Evolutionary conservation across 2,329 filamentous ascomycete genomes (phyloP).

Genomic region (Biscogniauxia sp.): DNA sequence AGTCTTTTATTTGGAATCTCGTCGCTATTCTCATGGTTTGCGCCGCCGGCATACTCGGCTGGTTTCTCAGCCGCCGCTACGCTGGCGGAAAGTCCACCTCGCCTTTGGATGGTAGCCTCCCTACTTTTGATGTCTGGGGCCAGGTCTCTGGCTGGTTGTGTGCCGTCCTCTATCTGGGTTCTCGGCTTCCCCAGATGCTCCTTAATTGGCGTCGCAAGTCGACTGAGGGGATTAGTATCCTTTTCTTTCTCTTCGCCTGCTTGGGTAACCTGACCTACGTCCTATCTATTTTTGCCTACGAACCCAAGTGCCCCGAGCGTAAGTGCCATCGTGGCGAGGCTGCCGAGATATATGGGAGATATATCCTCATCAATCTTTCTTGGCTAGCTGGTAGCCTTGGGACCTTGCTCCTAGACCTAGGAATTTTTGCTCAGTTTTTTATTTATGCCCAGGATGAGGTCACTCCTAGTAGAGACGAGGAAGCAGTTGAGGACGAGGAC

Average conservation of each 20-base stretch:
- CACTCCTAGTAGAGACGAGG: slow-evolving; percentile 25
- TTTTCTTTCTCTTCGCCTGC: slow-evolving; percentile 97
- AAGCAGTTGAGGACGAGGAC: slow-evolving; percentile 31
- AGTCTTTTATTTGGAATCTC: slow-evolving; percentile 69
- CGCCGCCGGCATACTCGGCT: slow-evolving; percentile 78
- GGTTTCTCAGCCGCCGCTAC: slow-evolving; percentile 67
- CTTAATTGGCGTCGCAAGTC: slow-evolving; percentile 91
- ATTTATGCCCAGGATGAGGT: slow-evolving; percentile 61
- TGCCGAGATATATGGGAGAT: slow-evolving; percentile 66
- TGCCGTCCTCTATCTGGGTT: slow-evolving; percentile 83
- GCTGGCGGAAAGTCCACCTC: slow-evolving; percentile 33
- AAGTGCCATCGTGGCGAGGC: slow-evolving; percentile 66
- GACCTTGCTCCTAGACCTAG: slow-evolving; percentile 79
- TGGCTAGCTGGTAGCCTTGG: slow-evolving; percentile 91
- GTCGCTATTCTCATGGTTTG: slow-evolving; percentile 78
- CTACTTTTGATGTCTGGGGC: slow-evolving; percentile 72
- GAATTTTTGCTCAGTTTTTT: slow-evolving; percentile 90
- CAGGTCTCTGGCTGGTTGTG: slow-evolving; percentile 95
- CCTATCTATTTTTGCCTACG: slow-evolving; percentile 85
- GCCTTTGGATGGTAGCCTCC: slow-evolving; percentile 43
- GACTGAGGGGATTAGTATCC: slow-evolving; percentile 86
- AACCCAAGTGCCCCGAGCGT: slow-evolving; percentile 61
- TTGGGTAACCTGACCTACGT: slow-evolving; percentile 94
- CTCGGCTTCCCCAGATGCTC: slow-evolving; percentile 83
- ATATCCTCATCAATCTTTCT: slow-evolving; percentile 85